Base-by-base conservation (phyloP, 768 basidiomycete genomes). In the Crucibulum laeve region DNA sequence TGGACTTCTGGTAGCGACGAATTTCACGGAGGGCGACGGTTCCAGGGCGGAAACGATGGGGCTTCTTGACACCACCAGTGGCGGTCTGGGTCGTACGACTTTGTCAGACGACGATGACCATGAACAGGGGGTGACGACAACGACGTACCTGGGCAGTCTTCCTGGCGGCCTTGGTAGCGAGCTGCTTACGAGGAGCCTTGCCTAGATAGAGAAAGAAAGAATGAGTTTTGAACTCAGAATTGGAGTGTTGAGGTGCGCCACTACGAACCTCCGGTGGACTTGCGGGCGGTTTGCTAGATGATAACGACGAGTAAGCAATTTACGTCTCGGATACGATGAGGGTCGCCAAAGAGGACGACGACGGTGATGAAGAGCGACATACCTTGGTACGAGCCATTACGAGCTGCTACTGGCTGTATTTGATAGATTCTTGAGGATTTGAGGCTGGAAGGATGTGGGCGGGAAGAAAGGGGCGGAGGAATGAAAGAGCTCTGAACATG, bases 1-100 rank as follows among this genome's bases (percentile, higher is more conserved):
- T 97, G 49, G 91, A 93, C 78, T 96, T 96, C 71, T 97, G 93
- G 79, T 97, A 96, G 67, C 93, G 80, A 63, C 95, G 77, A 59
- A 97, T 97, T 73, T 97, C 94, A 79, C 95, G 93, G 53, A 99
- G 91, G 53, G 95, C 95, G 76, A 99, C 95, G 53, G 95, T 99
- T 76, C 95, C 88, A 55, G 88, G 88, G 61, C 88, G 81, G 85
- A 95, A 97, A 64, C 94, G 79, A 69, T 98, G 94, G 48, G 94
- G 95, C 79, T 98, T 99, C 94, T 98, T 98, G 59, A 96, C 93
- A 82, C 93, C 93, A 71, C 93, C 93, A 50, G 93, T 87, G 45
- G 87, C 80, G 45, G 87, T 77, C 79, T 82, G 48, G 52, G 39
- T 21, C 8, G 10, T 25, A 10, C 11, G 8, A 33, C 33, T 6